A percentile compares a stretch with the other conserved stretches of the same genome.
Conservation (phyloP, 805 yeast species). For the Zygoascus bituminiphila region DNA sequence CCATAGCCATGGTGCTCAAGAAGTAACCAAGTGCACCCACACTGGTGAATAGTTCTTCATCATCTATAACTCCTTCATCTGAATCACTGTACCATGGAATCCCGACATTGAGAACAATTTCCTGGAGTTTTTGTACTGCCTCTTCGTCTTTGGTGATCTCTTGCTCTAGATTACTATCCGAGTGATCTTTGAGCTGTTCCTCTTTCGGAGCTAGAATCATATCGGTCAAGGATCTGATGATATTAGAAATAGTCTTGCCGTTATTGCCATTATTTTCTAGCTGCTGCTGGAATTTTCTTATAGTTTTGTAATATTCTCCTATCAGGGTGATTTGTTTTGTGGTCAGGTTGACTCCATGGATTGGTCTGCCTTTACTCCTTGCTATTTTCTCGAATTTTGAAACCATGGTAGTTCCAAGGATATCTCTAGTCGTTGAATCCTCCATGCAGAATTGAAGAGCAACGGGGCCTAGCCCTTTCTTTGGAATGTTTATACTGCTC, state of each 20-base stretch:
- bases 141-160: slow-evolving; percentile 2
- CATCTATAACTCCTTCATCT: not conserved
- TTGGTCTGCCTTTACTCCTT: not conserved
- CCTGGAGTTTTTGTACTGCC: not conserved
- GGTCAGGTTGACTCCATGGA: slow-evolving; percentile 3
- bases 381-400: not conserved
- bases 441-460: slow-evolving; percentile 33
- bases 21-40: slow-evolving; percentile 5
- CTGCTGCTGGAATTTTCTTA: slow-evolving; percentile 1
- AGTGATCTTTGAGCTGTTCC: not conserved
- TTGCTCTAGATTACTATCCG: not conserved
- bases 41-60: slow-evolving; percentile 3
- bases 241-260: not conserved
- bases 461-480: slow-evolving; percentile 59
- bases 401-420: not conserved
- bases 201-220: not conserved
- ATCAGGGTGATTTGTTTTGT: slow-evolving; percentile 6
- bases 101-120: not conserved
- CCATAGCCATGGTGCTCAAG: slow-evolving; percentile 17
- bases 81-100: not conserved
- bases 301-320: not conserved
- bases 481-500: slow-evolving; percentile 51
- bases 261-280: not conserved
- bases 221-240: not conserved
- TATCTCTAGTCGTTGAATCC: not conserved